Evolutionary conservation across 495 filamentous ascomycete genomes (phyloP), one percentile per base, ranked within the genome.

Genomic region (Annulohypoxylon nitens): DNA sequence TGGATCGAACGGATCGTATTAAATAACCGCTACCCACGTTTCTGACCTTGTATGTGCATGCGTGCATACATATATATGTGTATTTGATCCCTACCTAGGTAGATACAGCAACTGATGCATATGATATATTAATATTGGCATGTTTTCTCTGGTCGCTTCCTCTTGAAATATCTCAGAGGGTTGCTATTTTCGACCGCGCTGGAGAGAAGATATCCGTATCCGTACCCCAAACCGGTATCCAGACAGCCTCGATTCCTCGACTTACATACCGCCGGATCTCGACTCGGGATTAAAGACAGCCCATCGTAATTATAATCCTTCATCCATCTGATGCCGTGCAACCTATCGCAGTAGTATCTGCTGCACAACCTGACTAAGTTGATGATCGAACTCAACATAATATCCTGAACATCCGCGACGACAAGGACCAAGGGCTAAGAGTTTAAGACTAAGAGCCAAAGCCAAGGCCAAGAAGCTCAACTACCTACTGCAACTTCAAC

Each of bases 311-410:
- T 48, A 59, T 51, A 48, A 65, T 55, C 43, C 37, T 37, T 34
- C 72, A 58, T 67, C 58, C 62, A 64, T 66, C 61, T 69, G 47
- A 61, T 65, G 66, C 14, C 53, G 72, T 70, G 67, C 67, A 63
- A 67, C 72, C 43, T 53, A 3, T 50, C 14, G 62, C 41, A 30
- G 60, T 67, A 75, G 63, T 48, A 63, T 43, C 20, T 66, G 72
- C 72, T 75, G 72, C 72, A 67, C 62, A 45, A 64, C 67, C 62
- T 70, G 67, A 71, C 72, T 75, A 75, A 70, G 59, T 53, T 53
- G 14, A 62, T 53, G 45, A 64, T 58, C 23, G 23, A 30, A 43
- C 26, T 10, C 20, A 59, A 59, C 34, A 37, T 26, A 50, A 23
- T 20, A 54, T 66, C 54, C 65, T 43, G 39, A 67, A 65, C 55